phyloP scores from a whole-genome alignment of 169 alveolate genomes.

The Plasmodium gaboni region DNA sequence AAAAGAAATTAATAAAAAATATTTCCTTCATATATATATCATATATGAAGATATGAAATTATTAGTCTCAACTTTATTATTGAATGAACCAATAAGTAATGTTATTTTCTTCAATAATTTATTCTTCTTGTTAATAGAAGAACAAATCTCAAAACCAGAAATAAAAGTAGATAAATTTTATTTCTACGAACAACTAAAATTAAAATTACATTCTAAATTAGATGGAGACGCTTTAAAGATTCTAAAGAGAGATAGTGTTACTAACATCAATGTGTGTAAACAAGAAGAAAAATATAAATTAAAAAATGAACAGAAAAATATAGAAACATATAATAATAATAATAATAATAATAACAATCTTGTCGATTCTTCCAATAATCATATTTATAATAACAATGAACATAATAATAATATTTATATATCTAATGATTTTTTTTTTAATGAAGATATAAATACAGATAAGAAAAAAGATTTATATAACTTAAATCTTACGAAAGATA shows the following conservation, averaged over 20 bases:
- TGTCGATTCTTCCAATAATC: constrained; percentile 15
- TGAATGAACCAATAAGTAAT: constrained; percentile 34
- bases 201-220: constrained; percentile 17
- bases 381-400: constrained; percentile 31
- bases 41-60: constrained; percentile 67
- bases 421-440: no score
- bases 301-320: neutral
- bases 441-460: constrained; percentile 20
- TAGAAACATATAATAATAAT: neutral
- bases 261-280: neutral
- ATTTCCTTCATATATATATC: constrained; percentile 31
- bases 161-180: constrained; percentile 46
- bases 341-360: constrained; percentile 1
- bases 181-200: constrained; percentile 48
- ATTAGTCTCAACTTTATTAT: constrained; percentile 12
- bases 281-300: constrained; percentile 4
- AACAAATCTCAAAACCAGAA: constrained; percentile 28
- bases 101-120: constrained; percentile 48
- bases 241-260: constrained; percentile 10
- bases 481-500: no score
- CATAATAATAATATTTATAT: constrained; percentile 11
- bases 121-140: constrained; percentile 39
- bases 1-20: constrained; percentile 31
- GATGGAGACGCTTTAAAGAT: constrained; percentile 7
- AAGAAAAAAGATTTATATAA: constrained; percentile 2